phyloP scores from a whole-genome alignment of 2,329 filamentous ascomycete species.

The Cladophialophora chaetospira region DNA sequence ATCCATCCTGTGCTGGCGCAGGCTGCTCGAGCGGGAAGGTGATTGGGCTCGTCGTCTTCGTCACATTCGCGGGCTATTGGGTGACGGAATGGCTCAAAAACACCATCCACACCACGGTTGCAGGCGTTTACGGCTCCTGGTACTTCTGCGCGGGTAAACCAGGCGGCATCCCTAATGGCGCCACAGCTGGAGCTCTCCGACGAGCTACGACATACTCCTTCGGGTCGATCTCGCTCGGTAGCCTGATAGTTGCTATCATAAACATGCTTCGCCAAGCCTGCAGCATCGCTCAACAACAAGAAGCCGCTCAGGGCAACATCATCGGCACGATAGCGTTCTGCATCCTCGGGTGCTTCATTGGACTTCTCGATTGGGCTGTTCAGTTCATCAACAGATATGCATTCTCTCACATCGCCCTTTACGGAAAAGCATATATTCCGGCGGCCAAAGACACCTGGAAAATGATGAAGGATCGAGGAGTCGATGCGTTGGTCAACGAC shows the following conservation, averaged over 20 bases:
- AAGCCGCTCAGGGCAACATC: slow-evolving; percentile 68
- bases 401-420: slow-evolving; percentile 89
- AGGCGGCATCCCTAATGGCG: slow-evolving; percentile 69
- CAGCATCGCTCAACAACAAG: slow-evolving; percentile 71
- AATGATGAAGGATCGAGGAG: slow-evolving; percentile 88
- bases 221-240: slow-evolving; percentile 85
- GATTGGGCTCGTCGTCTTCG: slow-evolving; percentile 80
- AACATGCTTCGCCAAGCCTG: slow-evolving; percentile 81
- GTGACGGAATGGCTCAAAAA: slow-evolving; percentile 93
- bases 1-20: slow-evolving; percentile 56
- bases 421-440: slow-evolving; percentile 83
- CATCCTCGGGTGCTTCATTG: slow-evolving; percentile 73
- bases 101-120: slow-evolving; percentile 83
- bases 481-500: slow-evolving; percentile 87
- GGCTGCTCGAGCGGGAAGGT: slow-evolving; percentile 75
- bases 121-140: slow-evolving; percentile 89
- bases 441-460: slow-evolving; percentile 88
- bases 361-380: slow-evolving; percentile 79
- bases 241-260: slow-evolving; percentile 81
- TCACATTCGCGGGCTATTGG: slow-evolving; percentile 93
- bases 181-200: slow-evolving; percentile 80
- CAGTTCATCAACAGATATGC: slow-evolving; percentile 90
- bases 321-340: slow-evolving; percentile 70
- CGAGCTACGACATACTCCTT: slow-evolving; percentile 88
- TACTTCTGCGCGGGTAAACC: slow-evolving; percentile 72